A percentile compares a stretch with the other conserved stretches of the same genome.
These are phyloP conservation scores for Beauveria sp. DNA, from an alignment of 2,329 filamentous ascomycete genomes.

Conservation along the genomic window DNA sequence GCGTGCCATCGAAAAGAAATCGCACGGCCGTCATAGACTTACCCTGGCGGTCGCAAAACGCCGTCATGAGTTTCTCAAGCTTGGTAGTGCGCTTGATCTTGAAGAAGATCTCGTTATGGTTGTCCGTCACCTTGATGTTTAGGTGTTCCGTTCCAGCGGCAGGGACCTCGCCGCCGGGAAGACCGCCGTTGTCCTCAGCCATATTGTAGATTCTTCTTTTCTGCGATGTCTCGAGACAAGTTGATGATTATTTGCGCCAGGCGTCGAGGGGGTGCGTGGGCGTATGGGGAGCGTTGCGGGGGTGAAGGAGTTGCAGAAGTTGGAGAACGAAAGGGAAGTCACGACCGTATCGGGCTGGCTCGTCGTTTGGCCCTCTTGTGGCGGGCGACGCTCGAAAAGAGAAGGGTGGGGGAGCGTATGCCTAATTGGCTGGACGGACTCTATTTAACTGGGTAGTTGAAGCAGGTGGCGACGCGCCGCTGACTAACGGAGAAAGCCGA, in stretches of 20 bases:
- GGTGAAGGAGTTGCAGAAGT: background rate
- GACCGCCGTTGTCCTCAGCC: conserved; percentile 45
- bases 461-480: background rate
- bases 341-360: background rate
- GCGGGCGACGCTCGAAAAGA: background rate
- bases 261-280: background rate
- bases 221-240: background rate
- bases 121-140: conserved; percentile 99
- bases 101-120: conserved; percentile 99
- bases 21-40: conserved; percentile 79
- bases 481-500: conserved; percentile 3
- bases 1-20: conserved; percentile 92
- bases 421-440: background rate
- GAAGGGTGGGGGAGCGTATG: background rate
- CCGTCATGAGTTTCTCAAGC: conserved; percentile 96
- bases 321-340: background rate
- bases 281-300: background rate
- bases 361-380: conserved; percentile 2
- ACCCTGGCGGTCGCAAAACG: conserved; percentile 93
- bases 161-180: conserved; percentile 33
- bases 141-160: conserved; percentile 66
- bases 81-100: conserved; percentile 98
- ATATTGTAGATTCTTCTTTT: conserved; percentile 26
- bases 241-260: background rate
- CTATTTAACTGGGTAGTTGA: background rate